Base-by-base conservation (phyloP, 148 eudicot genomes). In the Chenopodium suecicum region DNA sequence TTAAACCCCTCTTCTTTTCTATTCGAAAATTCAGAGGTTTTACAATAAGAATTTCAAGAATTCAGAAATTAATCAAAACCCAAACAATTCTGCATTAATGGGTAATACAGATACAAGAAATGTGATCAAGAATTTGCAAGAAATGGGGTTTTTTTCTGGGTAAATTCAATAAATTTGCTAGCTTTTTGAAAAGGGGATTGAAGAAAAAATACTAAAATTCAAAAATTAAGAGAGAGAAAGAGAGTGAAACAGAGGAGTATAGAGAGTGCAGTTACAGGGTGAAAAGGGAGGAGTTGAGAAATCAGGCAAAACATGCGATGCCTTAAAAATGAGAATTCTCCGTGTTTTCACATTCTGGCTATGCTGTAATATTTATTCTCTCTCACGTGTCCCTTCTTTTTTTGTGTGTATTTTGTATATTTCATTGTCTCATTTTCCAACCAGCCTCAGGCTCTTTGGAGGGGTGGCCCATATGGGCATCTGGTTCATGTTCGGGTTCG, bases 161-260 rank as follows among this genome's bases (percentile, higher is more conserved):
- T 41, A 41, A 41, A 41, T 41, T 41, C 8, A 41, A 6, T 41
- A 41, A 41, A 41, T 41, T 41, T 41, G 44, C 44, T 41, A 41
- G 44, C 44, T 41, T 41, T 41, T 41, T 41, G 5, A 23, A 50
- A 73, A 48, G 23, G 32, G 13, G 12, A 48, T 22, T 17, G 14
- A 27, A 19, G 16, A 5, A 46, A 72, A 23, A 72, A 70, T 34
- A 41, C 5, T 41, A 6, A 41, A 41, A 41, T 0, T 41, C 44
- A 41, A 41, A 41, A 41, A 4, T 41, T 0, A 19, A 72, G 20
- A n/a, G n/a, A 11, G 20, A 37, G n/a, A 17, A 17, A 5, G 11
- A 9, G 11, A 46, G 25, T 62, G 27, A 74, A 74, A 74, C 77
- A 74, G 63, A 74, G 77, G 77, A 74, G 31, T 73, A n/a, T n/a